Evolutionary conservation across 202 grass and related monocot species (phyloP).

Genomic region (Dendrocalamus latiflorus): DNA sequence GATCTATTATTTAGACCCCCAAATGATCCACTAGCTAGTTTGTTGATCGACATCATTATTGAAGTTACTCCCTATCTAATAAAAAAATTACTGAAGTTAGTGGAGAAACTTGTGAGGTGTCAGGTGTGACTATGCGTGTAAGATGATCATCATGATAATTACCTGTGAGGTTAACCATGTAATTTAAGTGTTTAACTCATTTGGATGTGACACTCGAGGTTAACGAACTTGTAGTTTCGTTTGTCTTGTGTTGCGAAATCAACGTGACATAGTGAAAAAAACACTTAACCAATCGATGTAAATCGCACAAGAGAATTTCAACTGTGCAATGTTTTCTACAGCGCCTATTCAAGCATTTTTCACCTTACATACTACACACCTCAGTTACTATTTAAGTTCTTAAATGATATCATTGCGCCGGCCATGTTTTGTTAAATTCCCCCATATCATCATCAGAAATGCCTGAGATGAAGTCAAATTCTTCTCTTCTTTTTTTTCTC

Average conservation of each 20-base stretch:
- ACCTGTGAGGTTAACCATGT: conserved; percentile 19
- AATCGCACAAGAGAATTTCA: conserved; percentile 19
- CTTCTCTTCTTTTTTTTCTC: background rate
- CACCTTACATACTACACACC: background rate
- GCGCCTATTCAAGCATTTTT: background rate
- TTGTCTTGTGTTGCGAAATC: conserved; percentile 8
- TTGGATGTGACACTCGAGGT: conserved; percentile 16
- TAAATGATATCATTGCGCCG: conserved; percentile 33
- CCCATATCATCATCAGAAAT: conserved; percentile 9
- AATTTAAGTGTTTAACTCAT: conserved; percentile 9
- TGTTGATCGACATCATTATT: too few relatives aligned
- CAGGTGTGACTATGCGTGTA: background rate
- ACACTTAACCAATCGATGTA: background rate
- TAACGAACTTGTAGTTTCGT: conserved; percentile 23
- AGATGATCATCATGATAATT: conserved; percentile 7
- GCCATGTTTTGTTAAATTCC: conserved; percentile 32
- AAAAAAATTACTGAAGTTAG: too few relatives aligned
- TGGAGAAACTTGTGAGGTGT: too few relatives aligned
- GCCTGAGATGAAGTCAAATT: conserved; percentile 12
- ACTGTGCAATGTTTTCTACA: background rate
- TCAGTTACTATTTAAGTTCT: background rate
- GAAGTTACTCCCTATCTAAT: too few relatives aligned
- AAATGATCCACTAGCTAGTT: too few relatives aligned
- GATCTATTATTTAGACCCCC: too few relatives aligned
- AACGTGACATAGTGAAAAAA: conserved; percentile 7